Evolutionary conservation across 225 moss, liverwort and hornwort species (phyloP), one percentile per base, ranked within the genome.

Genomic region (Sphagnum contortum): DNA sequence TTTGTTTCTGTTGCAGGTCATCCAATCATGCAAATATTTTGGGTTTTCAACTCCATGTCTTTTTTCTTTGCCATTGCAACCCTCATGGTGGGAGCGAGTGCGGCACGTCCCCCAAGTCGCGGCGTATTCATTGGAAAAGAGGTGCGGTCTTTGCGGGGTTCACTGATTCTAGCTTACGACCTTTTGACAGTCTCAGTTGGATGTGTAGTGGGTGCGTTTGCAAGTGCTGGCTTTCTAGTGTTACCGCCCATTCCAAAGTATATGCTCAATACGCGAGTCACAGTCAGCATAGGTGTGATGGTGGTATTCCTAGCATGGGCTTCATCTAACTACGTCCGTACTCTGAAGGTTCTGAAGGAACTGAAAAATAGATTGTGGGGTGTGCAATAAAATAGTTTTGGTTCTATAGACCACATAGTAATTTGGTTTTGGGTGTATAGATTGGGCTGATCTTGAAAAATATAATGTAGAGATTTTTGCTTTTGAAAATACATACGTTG

Each of bases 31-130:
- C 44, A 74, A 50, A 67, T 78, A 3, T 82, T 82, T 54, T 78
- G 74, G 70, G 67, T 66, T 14, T 77, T 53, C 68, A 82, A 82
- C 63, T 77, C 72, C 53, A 12, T 78, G 48, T 77, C 81, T 1
- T 82, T 82, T 57, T 78, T 72, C 61, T 78, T 56, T 9, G 74
- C 72, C 8, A 65, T 81, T 2, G 80, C 77, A 8, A 75, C 72
- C 2, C 75, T 75, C 0, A 59, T 78, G 11, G 72, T 72, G 5
- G 81, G 70, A 44, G 77, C 77, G 48, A 68, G 77, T 45, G 60
- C 64, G 1, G 67, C 77, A 6, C 59, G 29, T 29, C 29, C 72
- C 2, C 77, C 75, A 1, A 49, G 57, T 57, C 7, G 48, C 47
- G 67, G 67, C 57, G 13, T 58, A 10, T 69, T 66, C 57, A 70